Base-by-base conservation (phyloP, 2,329 filamentous ascomycete genomes). In the Daldinia eschscholtzii region DNA sequence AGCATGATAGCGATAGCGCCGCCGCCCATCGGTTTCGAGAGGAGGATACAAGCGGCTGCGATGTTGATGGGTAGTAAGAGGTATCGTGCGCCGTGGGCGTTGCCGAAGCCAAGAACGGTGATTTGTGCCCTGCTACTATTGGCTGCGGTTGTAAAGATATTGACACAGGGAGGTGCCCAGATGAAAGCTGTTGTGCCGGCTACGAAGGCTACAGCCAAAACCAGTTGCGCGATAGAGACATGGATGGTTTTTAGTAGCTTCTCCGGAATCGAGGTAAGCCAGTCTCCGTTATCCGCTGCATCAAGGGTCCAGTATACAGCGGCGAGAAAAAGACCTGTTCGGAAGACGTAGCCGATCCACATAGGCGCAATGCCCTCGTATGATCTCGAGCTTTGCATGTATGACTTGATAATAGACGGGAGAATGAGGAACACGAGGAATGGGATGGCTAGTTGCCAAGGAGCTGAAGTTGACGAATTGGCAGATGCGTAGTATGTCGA, bases 401-500 rank as follows among this genome's bases (percentile, higher is more conserved):
- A 98, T 3, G 91, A 90, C 76, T 92, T 91, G 79, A 97, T 86
- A 57, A 95, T 87, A 3, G 88, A 84, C 0, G 94, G 94, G 4
- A 98, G 85, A 33, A 89, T 80, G 28, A 93, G 78, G 13, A 91
- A 90, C 9, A 94, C 86, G n/a, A 88, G 75, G 74, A 94, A 92
- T 0, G 95, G 93, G 55, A 98, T 91, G 6, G 85, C 80, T 18
- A 98, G 86, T 79, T 98, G 95, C 93, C 94, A 98, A 1, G 90
- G 87, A 0, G 95, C 93, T 2, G 95, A 98, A 0, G 94, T 98
- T 0, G 96, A 98, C 0, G 95, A 97, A 2, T 91, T 93, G 9
- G 91, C 88, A 0, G 95, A 98, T 4, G 94, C 92, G 78, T 99
- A 99, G 83, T 98, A 99, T 0, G 96, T 98, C 1, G 95, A 97